phyloP scores from a whole-genome alignment of 2,329 filamentous ascomycete species.

The Sclerotinia glacialis region DNA sequence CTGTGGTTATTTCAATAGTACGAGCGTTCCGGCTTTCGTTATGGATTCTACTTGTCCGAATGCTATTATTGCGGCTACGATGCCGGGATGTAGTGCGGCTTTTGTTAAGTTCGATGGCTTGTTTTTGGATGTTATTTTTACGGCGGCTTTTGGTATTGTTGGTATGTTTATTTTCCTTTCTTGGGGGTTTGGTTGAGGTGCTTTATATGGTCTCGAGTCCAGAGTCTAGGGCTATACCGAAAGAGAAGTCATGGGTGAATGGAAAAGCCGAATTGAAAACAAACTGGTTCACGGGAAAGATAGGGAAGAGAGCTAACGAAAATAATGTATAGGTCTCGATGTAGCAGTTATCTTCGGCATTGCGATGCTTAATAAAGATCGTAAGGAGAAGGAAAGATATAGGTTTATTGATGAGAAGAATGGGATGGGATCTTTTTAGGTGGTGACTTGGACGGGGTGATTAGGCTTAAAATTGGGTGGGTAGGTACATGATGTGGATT shows the following conservation, averaged over 20 bases:
- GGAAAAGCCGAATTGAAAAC: no score
- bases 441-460: not conserved
- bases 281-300: no score
- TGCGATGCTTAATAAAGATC: slow-evolving; percentile 75
- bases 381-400: slow-evolving; percentile 76
- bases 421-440: slow-evolving; percentile 52
- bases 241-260: no score
- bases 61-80: slow-evolving; percentile 66
- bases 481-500: not conserved
- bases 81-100: slow-evolving; percentile 65
- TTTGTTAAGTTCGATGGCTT: slow-evolving; percentile 67
- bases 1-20: slow-evolving; percentile 76
- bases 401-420: slow-evolving; percentile 79
- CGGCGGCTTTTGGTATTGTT: slow-evolving; percentile 75
- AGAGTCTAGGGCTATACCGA: no score
- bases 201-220: not conserved
- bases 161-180: slow-evolving; percentile 41
- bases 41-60: slow-evolving; percentile 66
- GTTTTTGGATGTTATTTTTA: slow-evolving; percentile 75
- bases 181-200: slow-evolving; percentile 35
- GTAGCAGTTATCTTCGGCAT: slow-evolving; percentile 60
- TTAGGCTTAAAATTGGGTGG: not conserved
- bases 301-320: not conserved
- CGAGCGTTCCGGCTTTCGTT: slow-evolving; percentile 65
- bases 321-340: slow-evolving; percentile 40